phyloP scores from a whole-genome alignment of 1,284 basidiomycete genomes.

The Boletus smithii region DNA sequence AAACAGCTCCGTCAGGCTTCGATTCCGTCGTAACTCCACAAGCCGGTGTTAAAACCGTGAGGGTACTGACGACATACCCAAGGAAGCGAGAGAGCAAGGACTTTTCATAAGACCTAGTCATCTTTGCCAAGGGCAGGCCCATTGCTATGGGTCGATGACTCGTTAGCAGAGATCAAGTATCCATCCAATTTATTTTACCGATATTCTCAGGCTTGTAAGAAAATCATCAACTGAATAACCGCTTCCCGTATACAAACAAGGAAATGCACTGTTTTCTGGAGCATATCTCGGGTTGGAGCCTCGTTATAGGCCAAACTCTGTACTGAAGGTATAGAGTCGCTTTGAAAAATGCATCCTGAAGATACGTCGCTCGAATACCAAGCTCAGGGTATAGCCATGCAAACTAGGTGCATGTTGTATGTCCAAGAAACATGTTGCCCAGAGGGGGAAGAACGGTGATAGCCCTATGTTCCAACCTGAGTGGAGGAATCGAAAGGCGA shows the following conservation, averaged over 20 bases:
- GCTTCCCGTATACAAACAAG: no score
- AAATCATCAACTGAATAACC: no score
- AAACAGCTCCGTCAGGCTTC: not conserved
- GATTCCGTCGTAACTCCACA: conserved; percentile 3
- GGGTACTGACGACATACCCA: not conserved
- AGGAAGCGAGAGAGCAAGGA: not conserved
- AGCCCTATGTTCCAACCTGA: no score
- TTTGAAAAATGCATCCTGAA: no score
- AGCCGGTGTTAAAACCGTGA: not conserved
- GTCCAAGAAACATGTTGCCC: no score
- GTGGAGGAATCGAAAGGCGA: no score
- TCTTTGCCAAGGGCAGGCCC: not conserved
- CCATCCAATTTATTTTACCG: not conserved
- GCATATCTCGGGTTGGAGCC: not conserved
- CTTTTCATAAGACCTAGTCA: not conserved
- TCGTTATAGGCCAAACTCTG: not conserved
- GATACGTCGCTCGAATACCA: not conserved
- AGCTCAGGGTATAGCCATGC: not conserved
- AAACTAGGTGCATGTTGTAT: no score
- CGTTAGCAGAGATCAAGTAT: not conserved
- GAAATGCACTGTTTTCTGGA: no score
- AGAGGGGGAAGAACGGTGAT: no score
- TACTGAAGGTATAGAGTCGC: no score
- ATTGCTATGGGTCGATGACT: not conserved
- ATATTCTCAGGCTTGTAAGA: not conserved